phyloP scores from a whole-genome alignment of 1,284 basidiomycete species.

The Irpex sp. region DNA sequence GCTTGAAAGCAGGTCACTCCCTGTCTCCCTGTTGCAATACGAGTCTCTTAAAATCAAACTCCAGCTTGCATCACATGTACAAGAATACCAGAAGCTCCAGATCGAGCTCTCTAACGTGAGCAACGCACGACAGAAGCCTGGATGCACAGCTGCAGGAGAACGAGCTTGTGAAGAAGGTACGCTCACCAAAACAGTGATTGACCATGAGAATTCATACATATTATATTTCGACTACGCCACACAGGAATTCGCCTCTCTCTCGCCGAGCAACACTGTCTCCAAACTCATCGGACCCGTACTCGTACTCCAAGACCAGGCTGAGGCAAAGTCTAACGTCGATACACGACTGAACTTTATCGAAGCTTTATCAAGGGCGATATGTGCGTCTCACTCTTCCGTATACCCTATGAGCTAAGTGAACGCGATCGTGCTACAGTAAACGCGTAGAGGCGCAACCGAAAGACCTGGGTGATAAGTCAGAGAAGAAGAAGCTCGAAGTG shows the following conservation, averaged over 20 bases:
- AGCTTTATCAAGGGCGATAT: conserved; percentile 91
- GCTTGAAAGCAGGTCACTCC: too few species aligned
- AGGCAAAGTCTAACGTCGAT: conserved; percentile 88
- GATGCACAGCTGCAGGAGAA: conserved; percentile 92
- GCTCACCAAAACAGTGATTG: conserved; percentile 6
- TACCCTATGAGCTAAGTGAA: neutral
- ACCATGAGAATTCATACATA: neutral
- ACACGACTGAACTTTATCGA: conserved; percentile 91
- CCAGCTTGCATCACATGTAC: conserved; percentile 56
- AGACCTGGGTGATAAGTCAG: conserved; percentile 68
- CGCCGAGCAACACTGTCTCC: conserved; percentile 80
- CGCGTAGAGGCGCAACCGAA: conserved; percentile 79
- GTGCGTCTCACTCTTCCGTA: conserved; percentile 44
- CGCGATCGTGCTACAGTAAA: conserved; percentile 47
- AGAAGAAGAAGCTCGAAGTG: conserved; percentile 81
- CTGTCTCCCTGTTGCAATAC: too few species aligned
- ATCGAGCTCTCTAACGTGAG: conserved; percentile 66
- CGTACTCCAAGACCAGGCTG: conserved; percentile 84
- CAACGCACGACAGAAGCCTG: conserved; percentile 76
- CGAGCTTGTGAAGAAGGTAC: conserved; percentile 86
- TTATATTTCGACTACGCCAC: neutral
- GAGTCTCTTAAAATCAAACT: conserved; percentile 42
- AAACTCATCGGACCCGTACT: conserved; percentile 93
- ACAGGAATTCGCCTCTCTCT: conserved; percentile 83
- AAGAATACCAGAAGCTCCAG: conserved; percentile 77